phyloP scores from a whole-genome alignment of 202 grass and related monocot species.

The Bolboschoenoplectus hybrid region DNA sequence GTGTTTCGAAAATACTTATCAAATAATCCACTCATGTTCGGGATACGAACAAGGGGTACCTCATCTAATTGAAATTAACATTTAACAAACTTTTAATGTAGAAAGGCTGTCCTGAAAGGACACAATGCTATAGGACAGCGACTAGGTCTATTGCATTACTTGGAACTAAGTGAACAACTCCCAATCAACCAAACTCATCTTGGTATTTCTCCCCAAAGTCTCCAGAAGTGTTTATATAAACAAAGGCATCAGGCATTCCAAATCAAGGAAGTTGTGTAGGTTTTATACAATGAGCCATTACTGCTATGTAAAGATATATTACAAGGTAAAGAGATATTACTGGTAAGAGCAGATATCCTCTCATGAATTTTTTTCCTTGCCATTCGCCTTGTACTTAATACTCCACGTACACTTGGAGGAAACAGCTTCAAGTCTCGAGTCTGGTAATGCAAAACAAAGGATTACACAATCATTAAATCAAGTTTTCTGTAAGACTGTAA shows the following conservation, averaged over 20 bases:
- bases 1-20: background rate
- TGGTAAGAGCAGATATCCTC: constrained; percentile 65
- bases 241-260: background rate
- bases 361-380: constrained; percentile 90
- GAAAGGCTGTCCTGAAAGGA: background rate
- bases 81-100: background rate
- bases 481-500: background rate
- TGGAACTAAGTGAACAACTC: background rate
- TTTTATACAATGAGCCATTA: background rate
- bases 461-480: background rate
- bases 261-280: background rate
- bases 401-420: constrained; percentile 53
- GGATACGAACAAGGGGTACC: no score
- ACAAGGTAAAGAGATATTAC: constrained; percentile 57
- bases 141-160: background rate
- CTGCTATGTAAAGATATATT: constrained; percentile 33
- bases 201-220: background rate
- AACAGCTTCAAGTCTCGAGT: constrained; percentile 80
- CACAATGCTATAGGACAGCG: background rate
- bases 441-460: constrained; percentile 46
- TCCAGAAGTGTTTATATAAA: background rate
- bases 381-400: constrained; percentile 56
- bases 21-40: no score
- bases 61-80: background rate
- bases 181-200: background rate